A percentile compares a stretch with the other conserved stretches of the same genome.
Conservation (phyloP, 2,329 filamentous ascomycete species). For the Clonostachys rhizophaga region DNA sequence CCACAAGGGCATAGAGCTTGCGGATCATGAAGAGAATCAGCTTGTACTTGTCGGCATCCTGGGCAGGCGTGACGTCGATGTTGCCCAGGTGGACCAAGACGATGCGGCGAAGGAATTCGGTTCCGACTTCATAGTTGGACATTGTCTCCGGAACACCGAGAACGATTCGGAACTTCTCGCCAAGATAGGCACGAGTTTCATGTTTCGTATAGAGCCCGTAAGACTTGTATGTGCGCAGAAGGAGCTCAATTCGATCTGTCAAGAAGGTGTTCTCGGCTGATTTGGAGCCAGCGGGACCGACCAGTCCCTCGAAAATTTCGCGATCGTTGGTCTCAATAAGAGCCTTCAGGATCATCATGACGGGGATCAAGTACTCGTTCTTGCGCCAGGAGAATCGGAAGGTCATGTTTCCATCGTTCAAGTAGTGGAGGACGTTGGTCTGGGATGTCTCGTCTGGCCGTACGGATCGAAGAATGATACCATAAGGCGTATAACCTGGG, state of each 20-base stretch:
- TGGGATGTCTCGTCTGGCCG: constrained; percentile 97
- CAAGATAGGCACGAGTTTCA: constrained; percentile 81
- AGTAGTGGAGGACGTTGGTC: constrained; percentile 94
- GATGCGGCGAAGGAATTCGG: constrained; percentile 84
- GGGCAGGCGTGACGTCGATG: constrained; percentile 73
- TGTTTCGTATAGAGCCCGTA: constrained; percentile 80
- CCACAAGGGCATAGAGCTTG: constrained; percentile 89
- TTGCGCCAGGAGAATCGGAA: constrained; percentile 98
- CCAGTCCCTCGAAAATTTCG: constrained; percentile 91
- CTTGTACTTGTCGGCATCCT: constrained; percentile 90
- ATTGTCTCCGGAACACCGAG: constrained; percentile 79
- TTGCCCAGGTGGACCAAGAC: constrained; percentile 90
- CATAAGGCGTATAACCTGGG: constrained; percentile 79
- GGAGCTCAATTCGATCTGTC: constrained; percentile 86
- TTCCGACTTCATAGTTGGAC: constrained; percentile 83
- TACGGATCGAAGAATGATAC: constrained; percentile 87
- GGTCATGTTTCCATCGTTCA: constrained; percentile 92
- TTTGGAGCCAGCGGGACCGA: constrained; percentile 72
- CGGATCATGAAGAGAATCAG: constrained; percentile 94
- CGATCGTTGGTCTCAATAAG: constrained; percentile 93
- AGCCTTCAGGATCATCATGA: constrained; percentile 95
- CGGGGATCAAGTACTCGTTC: constrained; percentile 91
- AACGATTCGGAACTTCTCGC: constrained; percentile 85
- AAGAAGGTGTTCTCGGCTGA: constrained; percentile 86
- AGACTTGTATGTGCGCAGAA: constrained; percentile 88